Percentiles rank a stretch among this genome's conserved stretches.
Evolutionary conservation across 345 rosid genomes (phyloP).

Genomic region (Populus tremula): DNA sequence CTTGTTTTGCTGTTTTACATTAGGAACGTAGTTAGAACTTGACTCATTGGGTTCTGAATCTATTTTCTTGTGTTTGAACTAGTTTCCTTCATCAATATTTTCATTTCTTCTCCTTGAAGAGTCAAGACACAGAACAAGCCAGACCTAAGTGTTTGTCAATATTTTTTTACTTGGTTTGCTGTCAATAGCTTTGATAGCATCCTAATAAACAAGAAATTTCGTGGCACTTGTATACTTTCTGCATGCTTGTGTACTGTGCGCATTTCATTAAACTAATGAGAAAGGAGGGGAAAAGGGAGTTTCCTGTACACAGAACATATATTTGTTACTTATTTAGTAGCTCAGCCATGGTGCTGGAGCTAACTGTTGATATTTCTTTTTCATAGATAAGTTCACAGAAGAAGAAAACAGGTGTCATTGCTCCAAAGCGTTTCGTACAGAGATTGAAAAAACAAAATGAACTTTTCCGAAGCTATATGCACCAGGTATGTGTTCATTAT

Average conservation of each 20-base stretch:
- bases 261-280: neutral
- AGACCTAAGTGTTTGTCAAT: neutral
- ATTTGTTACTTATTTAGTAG: conserved; percentile 9
- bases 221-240: neutral
- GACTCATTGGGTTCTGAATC: neutral
- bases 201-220: neutral
- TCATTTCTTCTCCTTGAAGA: neutral
- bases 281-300: neutral
- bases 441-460: conserved; percentile 99
- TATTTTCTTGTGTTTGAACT: neutral
- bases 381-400: conserved; percentile 91
- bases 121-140: neutral
- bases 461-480: conserved; percentile 98
- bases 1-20: neutral
- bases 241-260: neutral
- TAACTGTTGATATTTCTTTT: conserved; percentile 19
- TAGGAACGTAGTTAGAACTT: neutral
- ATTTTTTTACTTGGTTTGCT: neutral
- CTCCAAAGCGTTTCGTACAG: conserved; percentile 96
- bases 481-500: conserved; percentile 60
- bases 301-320: neutral
- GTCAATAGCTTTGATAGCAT: neutral
- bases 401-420: conserved; percentile 99
- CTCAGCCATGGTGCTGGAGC: conserved; percentile 8
- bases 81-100: neutral